Base-by-base conservation (phyloP, 805 yeast genomes). In the Blastobotrys attinorum region DNA sequence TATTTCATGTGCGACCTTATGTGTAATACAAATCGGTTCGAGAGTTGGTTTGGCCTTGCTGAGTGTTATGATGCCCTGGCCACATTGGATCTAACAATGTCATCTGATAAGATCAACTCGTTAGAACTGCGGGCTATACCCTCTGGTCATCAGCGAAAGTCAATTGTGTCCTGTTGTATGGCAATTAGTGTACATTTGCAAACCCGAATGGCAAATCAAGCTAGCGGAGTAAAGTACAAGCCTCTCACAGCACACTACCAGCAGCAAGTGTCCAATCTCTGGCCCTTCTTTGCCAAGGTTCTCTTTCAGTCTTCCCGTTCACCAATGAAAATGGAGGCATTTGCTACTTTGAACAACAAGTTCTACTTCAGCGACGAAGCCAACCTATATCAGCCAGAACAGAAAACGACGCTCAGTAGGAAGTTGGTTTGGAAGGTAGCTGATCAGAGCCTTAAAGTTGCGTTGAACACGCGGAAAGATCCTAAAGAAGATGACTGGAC, bases 21-120 rank as follows among this genome's bases (percentile, higher is more conserved):
- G 1, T 79, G 79, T 53, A 78, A 83, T 3, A 72, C 83, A 1
- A 65, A 73, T 32, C 66, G 96, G 23, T 70, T 81, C 38, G 98
- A 92, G 61, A 77, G 85, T 6, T 92, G 99, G 99, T 67, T 78
- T 33, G 70, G 86, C 1, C 59, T 92, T 11, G 96, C 94, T 0
- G 87, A 81, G 56, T 79, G 90, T 0, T 88, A 73, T 52, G 80
- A 88, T 0, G 79, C 70, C 45, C 65, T 84, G 33, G 95, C 83
- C 0, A 97, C 90, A 51, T 96, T 88, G 59, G 96, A 86, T 50
- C 63, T 92, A 44, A 77, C 85, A n/a, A 87, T 96, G 94, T 83
- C 90, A 1, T 79, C 95, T 0, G 96, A 89, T 54, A 83, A 83
- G 55, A 63, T 87, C 31, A 80, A 80, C 41, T 69, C 74, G 0